Evolutionary conservation across 768 basidiomycete genomes (phyloP).

Genomic region (Lanmaoa pseudosensibilis): DNA sequence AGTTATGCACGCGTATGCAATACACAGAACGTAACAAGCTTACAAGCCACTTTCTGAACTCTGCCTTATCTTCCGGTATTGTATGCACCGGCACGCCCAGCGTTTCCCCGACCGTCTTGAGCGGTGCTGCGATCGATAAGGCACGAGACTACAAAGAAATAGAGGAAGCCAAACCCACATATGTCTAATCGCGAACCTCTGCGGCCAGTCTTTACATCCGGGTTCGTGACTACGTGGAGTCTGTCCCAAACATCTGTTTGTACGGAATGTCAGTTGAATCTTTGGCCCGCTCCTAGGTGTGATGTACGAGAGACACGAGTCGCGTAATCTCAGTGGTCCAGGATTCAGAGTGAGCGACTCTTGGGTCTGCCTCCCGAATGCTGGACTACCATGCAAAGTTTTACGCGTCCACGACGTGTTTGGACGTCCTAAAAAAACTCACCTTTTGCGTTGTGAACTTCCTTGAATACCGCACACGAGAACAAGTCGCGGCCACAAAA

Average conservation of each 20-base stretch:
- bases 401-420: background rate
- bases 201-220: constrained; percentile 63
- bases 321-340: background rate
- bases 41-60: constrained; percentile 68
- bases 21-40: constrained; percentile 16
- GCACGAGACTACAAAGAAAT: background rate
- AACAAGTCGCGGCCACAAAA: constrained; percentile 91
- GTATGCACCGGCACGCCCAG: constrained; percentile 53
- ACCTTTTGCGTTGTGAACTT: constrained; percentile 67
- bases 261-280: constrained; percentile 10
- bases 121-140: constrained; percentile 53
- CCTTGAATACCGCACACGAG: constrained; percentile 70
- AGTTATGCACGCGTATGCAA: background rate
- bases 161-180: constrained; percentile 38
- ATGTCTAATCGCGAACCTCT: constrained; percentile 55
- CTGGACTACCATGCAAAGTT: background rate
- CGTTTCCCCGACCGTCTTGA: constrained; percentile 58
- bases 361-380: background rate
- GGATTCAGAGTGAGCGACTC: background rate
- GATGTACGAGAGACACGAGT: background rate
- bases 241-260: constrained; percentile 75
- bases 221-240: constrained; percentile 69
- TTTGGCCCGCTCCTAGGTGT: background rate
- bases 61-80: constrained; percentile 59
- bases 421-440: constrained; percentile 3